Base-by-base conservation (phyloP, 169 alveolate genomes). In the Cyclospora cayetanensis region DNA sequence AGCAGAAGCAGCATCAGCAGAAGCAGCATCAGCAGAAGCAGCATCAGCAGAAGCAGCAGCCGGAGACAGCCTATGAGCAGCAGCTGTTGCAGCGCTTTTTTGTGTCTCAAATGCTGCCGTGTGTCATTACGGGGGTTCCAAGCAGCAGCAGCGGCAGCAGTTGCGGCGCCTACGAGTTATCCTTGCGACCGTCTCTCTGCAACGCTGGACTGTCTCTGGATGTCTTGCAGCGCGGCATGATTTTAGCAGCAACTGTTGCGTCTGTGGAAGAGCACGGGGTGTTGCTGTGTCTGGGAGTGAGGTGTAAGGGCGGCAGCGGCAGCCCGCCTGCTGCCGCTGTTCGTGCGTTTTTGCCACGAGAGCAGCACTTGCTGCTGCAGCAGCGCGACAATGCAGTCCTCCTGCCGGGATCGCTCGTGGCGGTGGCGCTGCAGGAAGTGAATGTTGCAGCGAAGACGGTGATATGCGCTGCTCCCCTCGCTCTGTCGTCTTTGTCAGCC, bases 101-200 rank as follows among this genome's bases (percentile, higher is more conserved):
- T 50, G 11, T 50, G 63, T 11, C 11, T 50, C 25, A 25, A 9
- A 9, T 2, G n/a, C 43, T 27, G n/a, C 20, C 31, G 79, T 22
- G 37, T 43, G 3, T 37, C 79, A 29, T 20, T 29, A 60, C 35
- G 35, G n/a, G 72, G 7, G 29, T 18, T 29, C 9, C 22, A 4
- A 18, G 72, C 29, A 60, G 72, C 72, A 60, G 72, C 72, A 60
- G 29, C 72, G n/a, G 72, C 72, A 60, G 72, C 86, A 76, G 68
- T 66, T 25, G 42, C 86, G 34, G 86, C 25, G 86, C 68, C 7
- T 43, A 41, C 68, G 86, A 43, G 86, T 66, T 43, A 27, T 76
- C 66, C 1, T 41, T 76, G 86, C 11, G 86, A 41, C 68, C 86
- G 7, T 76, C 86, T n/a, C 68, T 76, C 9, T 76, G 66, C 68